A percentile compares a stretch with the other conserved stretches of the same genome.
Evolutionary conservation across 23 red algal species (phyloP).

Genomic region (Chondrus crispus): DNA sequence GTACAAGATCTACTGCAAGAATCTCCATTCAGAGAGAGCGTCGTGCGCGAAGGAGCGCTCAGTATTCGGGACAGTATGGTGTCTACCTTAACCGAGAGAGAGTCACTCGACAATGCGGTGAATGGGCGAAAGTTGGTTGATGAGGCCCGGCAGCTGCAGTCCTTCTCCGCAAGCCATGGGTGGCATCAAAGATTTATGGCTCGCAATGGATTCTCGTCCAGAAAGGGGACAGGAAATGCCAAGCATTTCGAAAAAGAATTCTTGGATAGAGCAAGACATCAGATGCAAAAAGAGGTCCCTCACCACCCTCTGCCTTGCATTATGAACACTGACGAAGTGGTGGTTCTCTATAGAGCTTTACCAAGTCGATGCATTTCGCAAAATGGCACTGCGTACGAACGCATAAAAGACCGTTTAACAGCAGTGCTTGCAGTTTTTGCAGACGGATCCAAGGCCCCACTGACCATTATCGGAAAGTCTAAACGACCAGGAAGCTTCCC

Average conservation of each 20-base stretch:
- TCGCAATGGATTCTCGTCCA: neutral
- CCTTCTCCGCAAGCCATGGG: neutral
- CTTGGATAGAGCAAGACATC: neutral
- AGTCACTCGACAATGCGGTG: too few species aligned
- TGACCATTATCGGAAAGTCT: neutral
- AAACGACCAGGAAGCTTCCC: neutral
- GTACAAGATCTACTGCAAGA: too few species aligned
- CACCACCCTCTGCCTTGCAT: neutral
- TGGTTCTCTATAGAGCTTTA: neutral
- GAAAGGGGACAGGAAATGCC: neutral
- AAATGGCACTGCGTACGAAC: neutral
- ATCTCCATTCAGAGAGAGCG: too few species aligned
- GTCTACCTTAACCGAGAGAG: too few species aligned
- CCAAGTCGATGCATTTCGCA: neutral
- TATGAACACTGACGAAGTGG: neutral
- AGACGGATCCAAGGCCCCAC: neutral
- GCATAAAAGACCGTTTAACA: neutral
- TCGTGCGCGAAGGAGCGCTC: too few species aligned
- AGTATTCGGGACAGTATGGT: too few species aligned
- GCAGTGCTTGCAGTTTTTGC: neutral
- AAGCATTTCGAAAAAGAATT: neutral
- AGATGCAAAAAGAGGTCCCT: neutral
- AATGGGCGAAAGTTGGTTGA: too few species aligned
- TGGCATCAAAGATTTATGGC: neutral
- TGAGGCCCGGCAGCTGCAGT: too few species aligned